Percentiles rank a stretch among this genome's conserved stretches.
phyloP scores from a whole-genome alignment of 164 flowering plant genomes.

The Macadamia tetraphylla region DNA sequence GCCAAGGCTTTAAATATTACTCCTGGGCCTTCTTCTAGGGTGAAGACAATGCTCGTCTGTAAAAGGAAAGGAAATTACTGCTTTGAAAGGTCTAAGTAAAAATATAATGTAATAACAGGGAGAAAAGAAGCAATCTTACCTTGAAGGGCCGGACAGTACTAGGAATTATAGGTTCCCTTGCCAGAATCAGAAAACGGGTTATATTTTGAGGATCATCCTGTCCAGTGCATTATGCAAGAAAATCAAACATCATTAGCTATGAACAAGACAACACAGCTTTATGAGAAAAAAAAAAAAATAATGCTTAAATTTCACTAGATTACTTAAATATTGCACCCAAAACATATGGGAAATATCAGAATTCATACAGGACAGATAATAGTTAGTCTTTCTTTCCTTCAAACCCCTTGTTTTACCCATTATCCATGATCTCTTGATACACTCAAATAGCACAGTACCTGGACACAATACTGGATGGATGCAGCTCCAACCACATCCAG shows the following conservation, averaged over 20 bases:
- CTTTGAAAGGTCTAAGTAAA: neutral
- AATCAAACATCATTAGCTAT: slow-evolving; percentile 5
- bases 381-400: too few relatives aligned
- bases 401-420: too few relatives aligned
- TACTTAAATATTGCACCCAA: too few relatives aligned
- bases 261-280: neutral
- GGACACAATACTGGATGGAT: too few relatives aligned
- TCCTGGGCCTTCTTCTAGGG: slow-evolving; percentile 97
- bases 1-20: slow-evolving; percentile 88
- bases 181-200: slow-evolving; percentile 83
- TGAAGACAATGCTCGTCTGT: slow-evolving; percentile 92
- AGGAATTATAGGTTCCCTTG: slow-evolving; percentile 88
- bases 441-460: too few relatives aligned
- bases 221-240: slow-evolving; percentile 9
- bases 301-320: too few relatives aligned
- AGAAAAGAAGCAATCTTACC: slow-evolving; percentile 33
- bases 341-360: too few relatives aligned
- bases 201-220: slow-evolving; percentile 79
- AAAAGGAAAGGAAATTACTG: slow-evolving; percentile 10
- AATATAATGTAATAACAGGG: neutral
- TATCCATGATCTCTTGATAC: too few relatives aligned
- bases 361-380: too few relatives aligned
- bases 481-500: too few relatives aligned
- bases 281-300: too few relatives aligned
- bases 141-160: slow-evolving; percentile 59